Conservation (phyloP, 805 yeast genomes). For the Candida palmyrensis region DNA sequence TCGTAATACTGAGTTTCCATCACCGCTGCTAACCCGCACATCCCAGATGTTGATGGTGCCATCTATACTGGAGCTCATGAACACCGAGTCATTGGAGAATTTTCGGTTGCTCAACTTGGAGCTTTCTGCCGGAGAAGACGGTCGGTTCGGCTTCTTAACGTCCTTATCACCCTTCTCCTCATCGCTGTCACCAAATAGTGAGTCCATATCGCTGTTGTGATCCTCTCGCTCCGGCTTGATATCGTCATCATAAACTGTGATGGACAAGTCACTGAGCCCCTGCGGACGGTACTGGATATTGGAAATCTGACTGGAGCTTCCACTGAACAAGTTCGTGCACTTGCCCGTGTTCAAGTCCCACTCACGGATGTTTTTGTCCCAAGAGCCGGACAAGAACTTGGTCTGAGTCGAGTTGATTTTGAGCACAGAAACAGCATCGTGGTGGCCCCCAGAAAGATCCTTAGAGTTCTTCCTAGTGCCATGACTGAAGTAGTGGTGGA, state of each 20-base stretch:
- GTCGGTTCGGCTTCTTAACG: constrained; percentile 7
- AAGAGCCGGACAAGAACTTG: constrained; percentile 71
- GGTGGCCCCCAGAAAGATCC: constrained; percentile 42
- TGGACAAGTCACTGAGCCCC: constrained; percentile 41
- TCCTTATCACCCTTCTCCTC: constrained; percentile 21
- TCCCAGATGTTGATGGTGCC: constrained; percentile 87
- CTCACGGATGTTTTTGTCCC: constrained; percentile 77
- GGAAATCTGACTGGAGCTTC: constrained; percentile 75
- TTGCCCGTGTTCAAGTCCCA: constrained; percentile 86
- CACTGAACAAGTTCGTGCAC: constrained; percentile 41
- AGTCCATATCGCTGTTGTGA: constrained; percentile 33
- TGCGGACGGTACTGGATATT: constrained; percentile 66
- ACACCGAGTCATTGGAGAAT: constrained; percentile 41
- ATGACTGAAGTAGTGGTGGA: constrained; percentile 64
- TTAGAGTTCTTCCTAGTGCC: constrained; percentile 23
- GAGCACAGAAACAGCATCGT: constrained; percentile 69
- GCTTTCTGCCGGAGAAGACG: constrained; percentile 13
- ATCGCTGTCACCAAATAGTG: constrained; percentile 44
- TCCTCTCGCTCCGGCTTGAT: constrained; percentile 1
- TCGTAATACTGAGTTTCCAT: constrained; percentile 33
- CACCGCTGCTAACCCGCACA: constrained; percentile 39
- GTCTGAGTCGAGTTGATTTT: constrained; percentile 58
- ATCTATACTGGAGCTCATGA: constrained; percentile 77
- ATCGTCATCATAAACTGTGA: constrained; percentile 20
- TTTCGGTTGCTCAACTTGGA: constrained; percentile 18